Conservation (phyloP, 2,329 filamentous ascomycete species). For the Sclerotinia nivalis region DNA sequence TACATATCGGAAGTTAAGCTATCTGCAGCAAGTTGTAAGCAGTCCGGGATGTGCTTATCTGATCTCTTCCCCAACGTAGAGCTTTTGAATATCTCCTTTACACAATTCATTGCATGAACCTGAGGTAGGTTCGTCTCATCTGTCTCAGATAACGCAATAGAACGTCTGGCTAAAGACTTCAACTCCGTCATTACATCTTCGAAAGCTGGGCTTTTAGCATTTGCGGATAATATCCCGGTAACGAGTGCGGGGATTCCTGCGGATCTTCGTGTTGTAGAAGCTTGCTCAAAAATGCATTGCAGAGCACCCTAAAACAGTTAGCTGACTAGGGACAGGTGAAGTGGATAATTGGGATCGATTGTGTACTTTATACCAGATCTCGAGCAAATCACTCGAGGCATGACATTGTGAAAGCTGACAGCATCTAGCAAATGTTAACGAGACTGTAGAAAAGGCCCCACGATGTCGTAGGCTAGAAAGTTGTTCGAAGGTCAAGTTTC, state of each 20-base stretch:
- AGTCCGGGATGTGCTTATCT: constrained; percentile 71
- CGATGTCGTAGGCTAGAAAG: constrained; percentile 81
- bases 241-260: constrained; percentile 89
- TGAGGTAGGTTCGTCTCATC: constrained; percentile 74
- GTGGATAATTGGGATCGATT: background rate
- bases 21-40: constrained; percentile 75
- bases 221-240: constrained; percentile 74
- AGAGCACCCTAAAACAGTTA: constrained; percentile 56
- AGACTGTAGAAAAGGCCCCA: constrained; percentile 90
- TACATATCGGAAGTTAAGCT: constrained; percentile 78
- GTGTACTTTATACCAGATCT: constrained; percentile 69
- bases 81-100: constrained; percentile 89
- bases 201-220: constrained; percentile 61
- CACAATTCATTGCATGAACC: constrained; percentile 90
- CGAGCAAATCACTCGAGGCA: constrained; percentile 45
- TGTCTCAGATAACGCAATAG: constrained; percentile 52
- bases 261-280: constrained; percentile 83
- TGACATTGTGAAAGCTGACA: constrained; percentile 58
- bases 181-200: constrained; percentile 63
- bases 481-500: constrained; percentile 76
- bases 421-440: constrained; percentile 80
- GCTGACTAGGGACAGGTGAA: constrained; percentile 26
- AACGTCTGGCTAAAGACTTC: constrained; percentile 56
- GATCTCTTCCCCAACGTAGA: constrained; percentile 72
- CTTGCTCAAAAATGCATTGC: constrained; percentile 70